phyloP scores from a whole-genome alignment of 768 basidiomycete genomes.

The Mycena polygramma region DNA sequence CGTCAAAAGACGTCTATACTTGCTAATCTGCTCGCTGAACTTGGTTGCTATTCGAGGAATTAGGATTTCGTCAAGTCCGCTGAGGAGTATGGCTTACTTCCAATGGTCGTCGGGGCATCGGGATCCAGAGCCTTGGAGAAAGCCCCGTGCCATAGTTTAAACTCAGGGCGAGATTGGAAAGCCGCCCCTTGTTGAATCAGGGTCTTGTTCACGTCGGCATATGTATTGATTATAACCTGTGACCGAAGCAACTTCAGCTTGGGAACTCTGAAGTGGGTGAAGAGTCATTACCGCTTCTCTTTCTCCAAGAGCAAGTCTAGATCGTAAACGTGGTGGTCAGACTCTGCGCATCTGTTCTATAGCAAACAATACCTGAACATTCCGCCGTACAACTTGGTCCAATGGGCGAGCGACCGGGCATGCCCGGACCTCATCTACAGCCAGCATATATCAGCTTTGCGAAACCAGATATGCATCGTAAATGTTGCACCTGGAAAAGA shows the following conservation, averaged over 20 bases:
- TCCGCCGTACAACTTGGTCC: constrained; percentile 27
- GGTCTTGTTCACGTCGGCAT: constrained; percentile 22
- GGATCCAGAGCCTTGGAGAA: constrained; percentile 27
- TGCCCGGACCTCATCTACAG: constrained; percentile 29
- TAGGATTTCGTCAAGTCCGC: neutral
- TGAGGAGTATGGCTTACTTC: constrained; percentile 8
- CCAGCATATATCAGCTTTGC: neutral
- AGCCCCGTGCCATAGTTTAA: constrained; percentile 27
- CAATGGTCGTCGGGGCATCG: constrained; percentile 29
- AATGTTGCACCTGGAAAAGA: constrained; percentile 17
- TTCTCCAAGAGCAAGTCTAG: constrained; percentile 23
- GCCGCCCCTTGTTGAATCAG: constrained; percentile 33
- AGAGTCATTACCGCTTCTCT: constrained; percentile 22
- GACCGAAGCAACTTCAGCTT: neutral
- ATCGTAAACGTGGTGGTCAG: neutral
- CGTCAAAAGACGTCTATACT: constrained; percentile 22
- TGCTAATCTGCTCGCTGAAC: constrained; percentile 28
- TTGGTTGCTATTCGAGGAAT: constrained; percentile 8
- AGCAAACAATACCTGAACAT: constrained; percentile 26
- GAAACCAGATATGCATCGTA: neutral
- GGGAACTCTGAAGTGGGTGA: neutral
- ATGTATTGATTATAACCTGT: constrained; percentile 29
- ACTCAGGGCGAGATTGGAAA: constrained; percentile 32
- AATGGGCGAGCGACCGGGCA: constrained; percentile 25
- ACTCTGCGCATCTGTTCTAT: neutral